Percentiles rank a stretch among this genome's conserved stretches.
These are phyloP conservation scores for Paramecium bursaria DNA, from an alignment of 73 alveolate species.

Conservation along the genomic window DNA sequence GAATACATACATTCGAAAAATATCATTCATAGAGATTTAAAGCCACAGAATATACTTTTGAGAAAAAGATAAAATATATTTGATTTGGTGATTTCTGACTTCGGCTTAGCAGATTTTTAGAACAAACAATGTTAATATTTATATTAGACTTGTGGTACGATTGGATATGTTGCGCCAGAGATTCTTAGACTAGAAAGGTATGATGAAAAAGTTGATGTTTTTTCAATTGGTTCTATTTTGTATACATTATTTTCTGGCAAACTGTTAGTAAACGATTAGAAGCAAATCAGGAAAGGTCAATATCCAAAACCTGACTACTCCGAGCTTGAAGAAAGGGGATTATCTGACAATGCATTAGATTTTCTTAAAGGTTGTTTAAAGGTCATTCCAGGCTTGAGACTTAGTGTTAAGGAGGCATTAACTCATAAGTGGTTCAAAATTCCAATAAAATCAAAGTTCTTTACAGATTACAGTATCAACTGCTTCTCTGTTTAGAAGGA, in stretches of 20 bases:
- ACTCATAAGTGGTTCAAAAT: constrained; percentile 42
- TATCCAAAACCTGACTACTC: neutral
- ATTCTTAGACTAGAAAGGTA: constrained; percentile 7
- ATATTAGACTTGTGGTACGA: constrained; percentile 38
- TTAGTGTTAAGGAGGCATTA: constrained; percentile 15
- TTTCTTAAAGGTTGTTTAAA: no score
- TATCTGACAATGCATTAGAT: neutral
- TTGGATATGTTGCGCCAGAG: constrained; percentile 57
- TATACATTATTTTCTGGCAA: constrained; percentile 31
- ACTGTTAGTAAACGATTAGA: constrained; percentile 27
- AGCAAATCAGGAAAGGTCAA: neutral
- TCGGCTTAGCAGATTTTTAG: constrained; percentile 64
- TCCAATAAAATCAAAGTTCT: no score
- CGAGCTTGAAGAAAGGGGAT: neutral
- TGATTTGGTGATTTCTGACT: constrained; percentile 56
- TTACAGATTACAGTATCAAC: no score
- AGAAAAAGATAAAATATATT: neutral
- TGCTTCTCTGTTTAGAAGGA: no score
- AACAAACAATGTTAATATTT: constrained; percentile 27
- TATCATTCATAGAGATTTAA: constrained; percentile 64
- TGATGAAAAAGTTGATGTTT: constrained; percentile 44
- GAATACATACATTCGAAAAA: constrained; percentile 33
- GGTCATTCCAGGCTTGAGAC: neutral
- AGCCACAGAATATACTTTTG: constrained; percentile 56
- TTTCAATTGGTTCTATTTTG: constrained; percentile 25